A percentile compares a stretch with the other conserved stretches of the same genome.
Evolutionary conservation across 257 asterid genomes (phyloP).

Genomic region (Marsdenia floribunda): DNA sequence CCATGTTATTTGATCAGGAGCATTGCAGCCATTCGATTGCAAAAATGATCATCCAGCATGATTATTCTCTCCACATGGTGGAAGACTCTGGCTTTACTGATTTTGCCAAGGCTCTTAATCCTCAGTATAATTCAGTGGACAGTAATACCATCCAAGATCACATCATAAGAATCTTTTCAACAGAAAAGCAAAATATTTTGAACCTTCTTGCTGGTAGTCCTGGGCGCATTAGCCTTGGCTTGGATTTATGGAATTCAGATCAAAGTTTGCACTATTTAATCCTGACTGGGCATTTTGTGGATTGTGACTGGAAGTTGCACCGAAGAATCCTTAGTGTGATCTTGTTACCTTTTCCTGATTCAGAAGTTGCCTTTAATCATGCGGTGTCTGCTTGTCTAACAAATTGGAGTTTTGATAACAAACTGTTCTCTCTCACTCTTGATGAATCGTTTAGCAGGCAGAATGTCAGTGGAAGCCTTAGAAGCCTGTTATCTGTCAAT

Average conservation of each 20-base stretch:
- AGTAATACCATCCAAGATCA: conserved; percentile 39
- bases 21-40: conserved; percentile 48
- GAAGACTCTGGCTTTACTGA: conserved; percentile 55
- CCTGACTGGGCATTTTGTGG: conserved; percentile 69
- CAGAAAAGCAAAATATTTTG: conserved; percentile 60
- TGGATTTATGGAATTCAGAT: conserved; percentile 64
- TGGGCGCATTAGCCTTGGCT: conserved; percentile 63
- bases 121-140: conserved; percentile 43
- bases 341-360: conserved; percentile 47
- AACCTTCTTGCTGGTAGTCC: conserved; percentile 45
- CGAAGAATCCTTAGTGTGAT: conserved; percentile 50
- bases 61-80: conserved; percentile 70
- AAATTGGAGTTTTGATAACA: conserved; percentile 59
- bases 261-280: conserved; percentile 43
- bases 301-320: conserved; percentile 68
- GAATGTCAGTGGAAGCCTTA: conserved; percentile 41
- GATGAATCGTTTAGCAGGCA: conserved; percentile 32
- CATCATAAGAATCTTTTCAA: conserved; percentile 42
- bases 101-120: conserved; percentile 59
- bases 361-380: conserved; percentile 44
- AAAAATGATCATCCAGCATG: conserved; percentile 72
- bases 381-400: conserved; percentile 55
- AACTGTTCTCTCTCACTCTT: conserved; percentile 52
- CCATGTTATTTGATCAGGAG: conserved; percentile 31
- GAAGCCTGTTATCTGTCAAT: conserved; percentile 46